Conservation (phyloP, 116 monocot species). For the Zostera marina region DNA sequence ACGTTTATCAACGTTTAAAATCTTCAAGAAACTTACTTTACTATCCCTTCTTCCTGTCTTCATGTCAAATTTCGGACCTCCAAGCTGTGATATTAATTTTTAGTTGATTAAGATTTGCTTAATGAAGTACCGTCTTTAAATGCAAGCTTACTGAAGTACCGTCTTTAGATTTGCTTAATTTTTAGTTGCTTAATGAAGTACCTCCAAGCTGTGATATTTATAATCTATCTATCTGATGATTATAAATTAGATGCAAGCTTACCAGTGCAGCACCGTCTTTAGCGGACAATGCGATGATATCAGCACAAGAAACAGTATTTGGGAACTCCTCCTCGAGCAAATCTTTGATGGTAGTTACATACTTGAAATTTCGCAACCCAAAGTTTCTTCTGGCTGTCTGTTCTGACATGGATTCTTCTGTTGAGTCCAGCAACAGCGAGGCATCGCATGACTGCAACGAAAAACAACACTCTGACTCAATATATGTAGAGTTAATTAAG, state of each 20-base stretch:
- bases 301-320: constrained; percentile 33
- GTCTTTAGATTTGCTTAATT: too few relatives aligned
- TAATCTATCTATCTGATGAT: too few relatives aligned
- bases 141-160: too few relatives aligned
- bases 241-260: too few relatives aligned
- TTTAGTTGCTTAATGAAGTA: too few relatives aligned
- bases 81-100: constrained; percentile 13
- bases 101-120: too few relatives aligned
- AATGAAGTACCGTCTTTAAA: too few relatives aligned
- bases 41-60: constrained; percentile 38
- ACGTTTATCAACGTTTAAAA: too few relatives aligned
- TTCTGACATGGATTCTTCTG: constrained; percentile 13
- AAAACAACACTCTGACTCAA: too few relatives aligned
- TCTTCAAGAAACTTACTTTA: constrained; percentile 14
- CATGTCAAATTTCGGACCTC: constrained; percentile 32
- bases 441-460: constrained; percentile 28
- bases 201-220: too few relatives aligned
- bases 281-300: constrained; percentile 35
- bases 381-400: constrained; percentile 25
- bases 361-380: constrained; percentile 55
- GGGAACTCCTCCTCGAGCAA: constrained; percentile 44
- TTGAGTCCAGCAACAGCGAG: constrained; percentile 22
- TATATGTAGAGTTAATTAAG: too few relatives aligned
- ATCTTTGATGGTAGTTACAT: constrained; percentile 22
- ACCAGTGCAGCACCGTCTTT: constrained; percentile 24